Evolutionary conservation across 768 basidiomycete species (phyloP), one percentile per base, ranked within the genome.

Genomic region (Hortiboletus campestris): DNA sequence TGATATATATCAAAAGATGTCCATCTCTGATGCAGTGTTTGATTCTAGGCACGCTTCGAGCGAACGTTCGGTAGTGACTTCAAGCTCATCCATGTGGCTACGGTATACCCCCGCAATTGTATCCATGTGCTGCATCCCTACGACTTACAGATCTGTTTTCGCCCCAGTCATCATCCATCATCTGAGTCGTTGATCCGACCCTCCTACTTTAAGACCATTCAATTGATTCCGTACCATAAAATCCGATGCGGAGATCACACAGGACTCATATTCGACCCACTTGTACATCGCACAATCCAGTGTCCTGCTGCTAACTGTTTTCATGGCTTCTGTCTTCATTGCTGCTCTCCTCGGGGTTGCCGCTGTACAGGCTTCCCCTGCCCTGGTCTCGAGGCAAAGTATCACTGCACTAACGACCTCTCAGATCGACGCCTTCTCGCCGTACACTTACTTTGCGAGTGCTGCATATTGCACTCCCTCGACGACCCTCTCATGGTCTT

Each of bases 381-480:
- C 63, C n/a, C n/a, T n/a, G n/a, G n/a, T n/a, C 9, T 65, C 70
- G 32, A 71, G 72, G n/a, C 72, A 75, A 58, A 61, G 62, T 28
- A 75, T 79, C 46, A 72, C 70, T 4, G 49, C 74, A 1, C 68
- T 82, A 28, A 68, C 72, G 13, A 48, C 68, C 6, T 42, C 75
- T 1, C 69, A 83, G 59, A 72, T 83, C 19, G 56, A 71, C 6
- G 28, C 66, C 4, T 84, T 75, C 67, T 74, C 61, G 29, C 74
- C 81, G 0, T 84, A 76, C 67, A 76, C 79, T 7, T 70, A 70
- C 59, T 83, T 78, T 59, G 78, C 83, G 0, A 73, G 75, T 35
- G 72, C 80, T 4, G 80, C 74, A 9, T 80, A 80, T 63, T 84
- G 84, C 55, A 31, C 58, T 9, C 66, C 79, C 0, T 59, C 72